Conservation (phyloP, 2,329 filamentous ascomycete species). For the Nannizziopsis arthrosporioides region DNA sequence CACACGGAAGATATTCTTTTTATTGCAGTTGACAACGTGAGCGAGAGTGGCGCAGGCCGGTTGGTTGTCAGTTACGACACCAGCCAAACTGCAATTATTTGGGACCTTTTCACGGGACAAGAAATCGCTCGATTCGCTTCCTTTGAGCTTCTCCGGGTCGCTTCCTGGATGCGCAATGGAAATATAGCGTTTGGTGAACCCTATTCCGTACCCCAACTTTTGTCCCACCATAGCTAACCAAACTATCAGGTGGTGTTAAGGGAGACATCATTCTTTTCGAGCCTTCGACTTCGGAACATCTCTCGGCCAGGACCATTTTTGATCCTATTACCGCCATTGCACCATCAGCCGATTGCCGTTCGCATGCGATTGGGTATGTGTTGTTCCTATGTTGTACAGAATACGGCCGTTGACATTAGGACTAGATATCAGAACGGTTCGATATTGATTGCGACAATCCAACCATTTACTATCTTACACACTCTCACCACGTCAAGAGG, state of each 20-base stretch:
- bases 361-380: conserved; percentile 84
- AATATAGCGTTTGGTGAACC: conserved; percentile 83
- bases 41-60: conserved; percentile 71
- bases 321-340: conserved; percentile 91
- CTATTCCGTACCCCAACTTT: not conserved
- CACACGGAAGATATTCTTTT: conserved; percentile 75
- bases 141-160: conserved; percentile 73
- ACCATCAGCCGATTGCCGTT: conserved; percentile 77
- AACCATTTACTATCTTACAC: conserved; percentile 90
- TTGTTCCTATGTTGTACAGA: not conserved
- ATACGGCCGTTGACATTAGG: conserved; percentile 4
- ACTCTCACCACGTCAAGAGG: conserved; percentile 73
- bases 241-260: conserved; percentile 64
- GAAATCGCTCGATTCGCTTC: conserved; percentile 87
- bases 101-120: conserved; percentile 86
- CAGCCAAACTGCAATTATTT: conserved; percentile 85
- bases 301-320: conserved; percentile 82
- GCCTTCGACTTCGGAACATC: conserved; percentile 81
- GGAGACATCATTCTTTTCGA: conserved; percentile 93
- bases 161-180: conserved; percentile 92
- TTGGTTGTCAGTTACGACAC: conserved; percentile 88
- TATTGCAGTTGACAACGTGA: conserved; percentile 81
- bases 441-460: conserved; percentile 74
- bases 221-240: not conserved
- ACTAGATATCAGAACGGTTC: conserved; percentile 86